phyloP scores from a whole-genome alignment of 306 rosid genomes.

The Canavalia ensiformis region DNA sequence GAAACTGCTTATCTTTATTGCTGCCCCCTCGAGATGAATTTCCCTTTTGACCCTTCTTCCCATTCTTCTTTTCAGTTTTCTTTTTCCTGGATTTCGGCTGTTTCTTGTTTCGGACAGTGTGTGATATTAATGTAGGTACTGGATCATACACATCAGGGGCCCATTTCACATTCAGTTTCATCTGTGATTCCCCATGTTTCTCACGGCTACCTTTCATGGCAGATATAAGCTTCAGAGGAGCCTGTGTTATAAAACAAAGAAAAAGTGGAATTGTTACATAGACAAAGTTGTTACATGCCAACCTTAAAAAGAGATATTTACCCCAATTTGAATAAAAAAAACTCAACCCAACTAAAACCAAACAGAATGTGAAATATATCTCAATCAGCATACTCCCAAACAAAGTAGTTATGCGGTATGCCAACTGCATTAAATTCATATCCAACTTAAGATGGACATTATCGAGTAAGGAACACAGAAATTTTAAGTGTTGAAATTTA shows the following conservation, averaged over 20 bases:
- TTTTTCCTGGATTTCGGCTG: slow-evolving; percentile 73
- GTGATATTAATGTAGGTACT: slow-evolving; percentile 67
- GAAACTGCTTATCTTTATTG: slow-evolving; percentile 73
- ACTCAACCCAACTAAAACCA: background rate
- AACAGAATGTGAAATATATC: background rate
- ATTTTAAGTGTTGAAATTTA: background rate
- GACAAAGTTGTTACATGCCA: slow-evolving; percentile 6
- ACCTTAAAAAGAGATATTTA: background rate
- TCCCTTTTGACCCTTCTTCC: slow-evolving; percentile 77
- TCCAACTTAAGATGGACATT: background rate
- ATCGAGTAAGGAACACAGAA: background rate
- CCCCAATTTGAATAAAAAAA: background rate
- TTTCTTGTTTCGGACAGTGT: slow-evolving; percentile 74
- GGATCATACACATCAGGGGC: slow-evolving; percentile 98
- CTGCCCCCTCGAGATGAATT: slow-evolving; percentile 61
- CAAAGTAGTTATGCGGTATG: background rate
- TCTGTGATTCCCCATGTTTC: slow-evolving; percentile 50
- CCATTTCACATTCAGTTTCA: slow-evolving; percentile 81
- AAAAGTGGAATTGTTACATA: background rate
- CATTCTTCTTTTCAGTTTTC: slow-evolving; percentile 68
- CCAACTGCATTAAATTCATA: background rate
- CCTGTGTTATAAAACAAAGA: slow-evolving; percentile 49
- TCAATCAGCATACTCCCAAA: background rate
- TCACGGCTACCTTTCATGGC: slow-evolving; percentile 95
- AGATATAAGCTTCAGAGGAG: slow-evolving; percentile 67